These are phyloP conservation scores for Verticillium longisporum DNA, from an alignment of 2,329 filamentous ascomycete genomes.

Conservation along the genomic window DNA sequence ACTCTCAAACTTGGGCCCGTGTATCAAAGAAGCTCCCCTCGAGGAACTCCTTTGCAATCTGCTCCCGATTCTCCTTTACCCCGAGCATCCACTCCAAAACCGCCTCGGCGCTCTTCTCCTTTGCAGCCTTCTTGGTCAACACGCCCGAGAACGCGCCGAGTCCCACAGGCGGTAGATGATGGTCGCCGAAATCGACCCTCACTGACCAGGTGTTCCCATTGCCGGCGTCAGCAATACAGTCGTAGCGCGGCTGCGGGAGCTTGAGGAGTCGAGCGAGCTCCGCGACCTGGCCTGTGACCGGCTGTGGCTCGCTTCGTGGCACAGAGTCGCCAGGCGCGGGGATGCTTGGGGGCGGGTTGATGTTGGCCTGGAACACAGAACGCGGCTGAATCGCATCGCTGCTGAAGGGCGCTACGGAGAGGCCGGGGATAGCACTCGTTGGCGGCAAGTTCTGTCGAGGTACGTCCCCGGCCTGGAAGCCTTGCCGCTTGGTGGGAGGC, in stretches of 20 bases:
- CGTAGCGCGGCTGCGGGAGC: slow-evolving; percentile 26
- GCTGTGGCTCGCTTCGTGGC: not conserved
- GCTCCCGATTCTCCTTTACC: not conserved
- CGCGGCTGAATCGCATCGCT: not conserved
- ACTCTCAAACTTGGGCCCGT: too few species aligned
- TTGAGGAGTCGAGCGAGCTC: slow-evolving; percentile 25
- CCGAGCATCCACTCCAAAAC: slow-evolving; percentile 28
- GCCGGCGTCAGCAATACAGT: slow-evolving; percentile 13
- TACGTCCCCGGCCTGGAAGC: not conserved
- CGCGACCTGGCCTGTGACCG: slow-evolving; percentile 14
- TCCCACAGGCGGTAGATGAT: slow-evolving; percentile 19
- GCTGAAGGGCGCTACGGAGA: not conserved
- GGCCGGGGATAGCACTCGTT: not conserved
- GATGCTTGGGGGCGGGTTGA: not conserved
- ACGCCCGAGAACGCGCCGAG: slow-evolving; percentile 26
- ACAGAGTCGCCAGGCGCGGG: not conserved
- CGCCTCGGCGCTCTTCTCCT: slow-evolving; percentile 29
- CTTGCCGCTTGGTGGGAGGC: not conserved
- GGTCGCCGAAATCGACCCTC: slow-evolving; percentile 22
- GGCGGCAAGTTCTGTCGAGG: not conserved
- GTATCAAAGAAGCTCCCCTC: not conserved
- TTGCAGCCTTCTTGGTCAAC: slow-evolving; percentile 25
- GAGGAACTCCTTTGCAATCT: not conserved
- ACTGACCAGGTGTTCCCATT: slow-evolving; percentile 26
- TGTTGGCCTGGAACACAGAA: not conserved